Evolutionary conservation across 2,329 filamentous ascomycete species (phyloP).

Genomic region (Colletotrichum lupini): DNA sequence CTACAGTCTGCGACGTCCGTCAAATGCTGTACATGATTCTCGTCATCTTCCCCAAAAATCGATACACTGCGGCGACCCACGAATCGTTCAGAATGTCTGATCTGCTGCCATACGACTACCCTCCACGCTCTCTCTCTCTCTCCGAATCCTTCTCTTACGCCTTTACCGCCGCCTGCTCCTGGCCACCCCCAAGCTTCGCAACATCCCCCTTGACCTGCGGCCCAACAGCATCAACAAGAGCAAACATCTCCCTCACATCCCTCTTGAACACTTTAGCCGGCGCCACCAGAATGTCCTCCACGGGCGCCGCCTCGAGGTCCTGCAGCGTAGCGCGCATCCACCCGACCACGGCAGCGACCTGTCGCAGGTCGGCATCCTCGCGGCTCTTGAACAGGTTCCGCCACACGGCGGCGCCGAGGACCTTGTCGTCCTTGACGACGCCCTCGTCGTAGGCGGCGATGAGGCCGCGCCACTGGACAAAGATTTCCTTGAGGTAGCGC

Average conservation of each 20-base stretch:
- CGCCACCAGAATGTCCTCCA: constrained; percentile 53
- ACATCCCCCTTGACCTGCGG: constrained; percentile 38
- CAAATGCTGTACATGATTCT: neutral
- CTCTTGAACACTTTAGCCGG: constrained; percentile 57
- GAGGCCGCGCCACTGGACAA: constrained; percentile 90
- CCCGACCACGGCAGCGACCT: constrained; percentile 64
- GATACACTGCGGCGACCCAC: neutral
- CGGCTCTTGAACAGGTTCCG: constrained; percentile 87
- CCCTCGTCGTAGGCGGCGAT: constrained; percentile 88
- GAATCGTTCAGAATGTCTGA: neutral
- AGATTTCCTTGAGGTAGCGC: constrained; percentile 86
- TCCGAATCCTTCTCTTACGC: neutral
- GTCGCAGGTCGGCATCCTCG: constrained; percentile 60
- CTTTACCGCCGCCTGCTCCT: constrained; percentile 36
- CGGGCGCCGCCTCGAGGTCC: constrained; percentile 61
- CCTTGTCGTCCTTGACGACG: constrained; percentile 78
- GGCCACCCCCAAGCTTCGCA: constrained; percentile 11
- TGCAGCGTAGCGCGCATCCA: constrained; percentile 64
- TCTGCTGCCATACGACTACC: constrained; percentile 7
- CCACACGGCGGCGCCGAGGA: constrained; percentile 88
- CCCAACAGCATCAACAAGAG: constrained; percentile 46
- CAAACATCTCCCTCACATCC: constrained; percentile 49
- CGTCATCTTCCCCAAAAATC: neutral
- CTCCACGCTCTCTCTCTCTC: neutral
- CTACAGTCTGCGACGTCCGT: constrained; percentile 1